Evolutionary conservation across 495 filamentous ascomycete species (phyloP), one percentile per base, ranked within the genome.

Genomic region (Penicillium subrubescens): DNA sequence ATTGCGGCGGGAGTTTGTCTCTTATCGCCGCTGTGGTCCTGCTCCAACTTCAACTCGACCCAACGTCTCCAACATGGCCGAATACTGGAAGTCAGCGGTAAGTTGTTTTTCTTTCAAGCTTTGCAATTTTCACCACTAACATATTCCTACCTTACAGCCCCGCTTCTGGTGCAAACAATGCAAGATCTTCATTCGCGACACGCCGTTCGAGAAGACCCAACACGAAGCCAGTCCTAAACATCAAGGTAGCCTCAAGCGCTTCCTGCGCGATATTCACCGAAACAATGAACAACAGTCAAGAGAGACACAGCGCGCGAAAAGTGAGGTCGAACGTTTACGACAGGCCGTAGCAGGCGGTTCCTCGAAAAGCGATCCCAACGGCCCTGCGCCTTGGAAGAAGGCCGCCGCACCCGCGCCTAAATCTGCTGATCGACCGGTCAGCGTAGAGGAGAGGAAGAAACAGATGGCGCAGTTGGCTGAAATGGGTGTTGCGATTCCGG

Each of bases 91-190:
- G 79, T 98, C 95, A 25, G 95, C 93, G n/a, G 87, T 87, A 73
- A 73, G 84, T 76, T 4, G 35, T 39, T 1, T 10, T 4, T 2
- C 8, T 6, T 5, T 5, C 37, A 21, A 5, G 29, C 37, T 3
- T 8, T 19, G 33, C 5, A 2, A 31, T 27, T 8, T 54, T 37
- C 3, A 27, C 23, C 23, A 4, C 56, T 70, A 50, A 71, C 37
- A 21, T 50, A 21, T 10, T 25, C 12, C 3, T 39, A 41, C 15
- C 39, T 35, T 57, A 51, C 53, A 91, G 82, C 92, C 93, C 12
- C 93, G 88, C 75, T 92, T 94, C 81, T 98, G 93, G 92, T 99
- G 95, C 87, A 98, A 98, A 77, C 91, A 96, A 82, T 99, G 95
- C 87, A 87, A 86, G 75, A 87, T 86, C 78, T 98, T 87, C 81